Percentiles rank a stretch among this genome's conserved stretches.
Conservation (phyloP, 805 yeast genomes). For the Schwanniomyces vanrijiae region DNA sequence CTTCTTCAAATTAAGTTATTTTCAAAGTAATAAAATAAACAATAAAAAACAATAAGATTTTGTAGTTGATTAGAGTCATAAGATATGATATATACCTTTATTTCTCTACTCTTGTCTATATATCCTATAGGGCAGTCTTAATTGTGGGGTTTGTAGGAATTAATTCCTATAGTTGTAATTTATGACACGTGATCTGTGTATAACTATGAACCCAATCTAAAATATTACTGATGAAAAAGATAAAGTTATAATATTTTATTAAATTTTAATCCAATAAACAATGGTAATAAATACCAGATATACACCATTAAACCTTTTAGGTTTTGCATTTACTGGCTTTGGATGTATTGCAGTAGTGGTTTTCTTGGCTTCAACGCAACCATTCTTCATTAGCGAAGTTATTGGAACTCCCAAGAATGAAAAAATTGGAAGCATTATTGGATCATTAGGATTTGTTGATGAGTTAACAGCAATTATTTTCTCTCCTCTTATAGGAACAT, state of each 20-base stretch:
- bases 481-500: conserved; percentile 64
- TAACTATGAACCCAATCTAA: neutral
- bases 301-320: conserved; percentile 21
- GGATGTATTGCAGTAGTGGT: conserved; percentile 39
- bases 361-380: conserved; percentile 40
- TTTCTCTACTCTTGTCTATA: too few species aligned
- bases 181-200: neutral
- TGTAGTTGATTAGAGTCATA: too few species aligned
- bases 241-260: neutral
- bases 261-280: neutral
- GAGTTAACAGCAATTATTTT: conserved; percentile 53
- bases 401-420: conserved; percentile 21
- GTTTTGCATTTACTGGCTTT: conserved; percentile 37
- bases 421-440: conserved; percentile 34
- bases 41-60: too few species aligned
- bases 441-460: conserved; percentile 50
- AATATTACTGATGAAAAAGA: neutral
- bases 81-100: too few species aligned
- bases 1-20: too few species aligned
- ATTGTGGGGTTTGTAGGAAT: too few species aligned
- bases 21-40: too few species aligned
- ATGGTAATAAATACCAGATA: neutral
- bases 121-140: too few species aligned
- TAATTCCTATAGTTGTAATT: too few species aligned
- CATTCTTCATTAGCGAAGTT: conserved; percentile 36